These are phyloP conservation scores for Amanita brunnescens DNA, from an alignment of 768 basidiomycete species.

Conservation along the genomic window DNA sequence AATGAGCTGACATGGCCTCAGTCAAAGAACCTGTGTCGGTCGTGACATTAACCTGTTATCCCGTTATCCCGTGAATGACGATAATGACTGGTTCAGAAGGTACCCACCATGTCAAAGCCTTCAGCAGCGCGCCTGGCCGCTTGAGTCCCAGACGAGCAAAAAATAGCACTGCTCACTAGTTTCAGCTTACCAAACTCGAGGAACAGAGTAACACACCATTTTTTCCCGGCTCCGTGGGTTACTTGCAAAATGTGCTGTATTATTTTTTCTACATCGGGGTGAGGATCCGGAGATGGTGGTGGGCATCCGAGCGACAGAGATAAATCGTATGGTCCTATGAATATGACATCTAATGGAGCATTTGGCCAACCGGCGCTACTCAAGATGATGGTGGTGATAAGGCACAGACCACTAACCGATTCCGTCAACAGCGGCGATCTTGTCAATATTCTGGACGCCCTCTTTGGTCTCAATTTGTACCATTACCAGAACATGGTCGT, in stretches of 20 bases:
- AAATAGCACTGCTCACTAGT: constrained; percentile 36
- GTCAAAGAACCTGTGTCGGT: constrained; percentile 36
- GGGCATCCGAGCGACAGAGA: constrained; percentile 55
- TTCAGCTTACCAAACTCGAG: neutral
- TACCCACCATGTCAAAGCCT: constrained; percentile 44
- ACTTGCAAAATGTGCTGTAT: constrained; percentile 45
- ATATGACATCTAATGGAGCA: constrained; percentile 21
- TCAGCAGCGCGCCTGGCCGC: constrained; percentile 34
- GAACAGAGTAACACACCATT: constrained; percentile 36
- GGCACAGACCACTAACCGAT: constrained; percentile 33
- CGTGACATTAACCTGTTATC: constrained; percentile 38
- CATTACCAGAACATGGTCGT: constrained; percentile 46
- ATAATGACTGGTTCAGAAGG: neutral
- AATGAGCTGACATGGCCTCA: constrained; percentile 22
- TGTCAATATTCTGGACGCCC: constrained; percentile 48
- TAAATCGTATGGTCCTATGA: constrained; percentile 61
- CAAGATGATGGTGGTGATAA: too few species aligned
- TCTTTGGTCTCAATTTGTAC: constrained; percentile 62
- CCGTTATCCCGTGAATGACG: neutral
- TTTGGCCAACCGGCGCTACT: constrained; percentile 17
- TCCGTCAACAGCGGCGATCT: constrained; percentile 53
- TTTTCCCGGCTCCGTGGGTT: constrained; percentile 49
- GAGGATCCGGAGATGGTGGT: constrained; percentile 53
- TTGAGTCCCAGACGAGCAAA: constrained; percentile 36
- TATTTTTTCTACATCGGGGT: constrained; percentile 51